These are phyloP conservation scores for Boletellus ananiceps DNA, from an alignment of 768 basidiomycete species.

Conservation along the genomic window DNA sequence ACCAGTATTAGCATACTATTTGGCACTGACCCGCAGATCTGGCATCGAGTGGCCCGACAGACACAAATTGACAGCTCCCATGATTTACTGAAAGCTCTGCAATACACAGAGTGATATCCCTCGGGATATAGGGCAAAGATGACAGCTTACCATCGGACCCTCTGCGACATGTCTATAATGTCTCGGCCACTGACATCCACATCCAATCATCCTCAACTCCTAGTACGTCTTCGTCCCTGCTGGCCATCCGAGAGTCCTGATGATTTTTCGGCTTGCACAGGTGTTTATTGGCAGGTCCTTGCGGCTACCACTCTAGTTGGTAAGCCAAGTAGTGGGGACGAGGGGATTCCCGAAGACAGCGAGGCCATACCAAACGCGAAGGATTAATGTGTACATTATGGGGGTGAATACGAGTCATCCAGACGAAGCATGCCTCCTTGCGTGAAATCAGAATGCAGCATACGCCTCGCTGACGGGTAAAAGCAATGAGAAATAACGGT, in stretches of 20 bases:
- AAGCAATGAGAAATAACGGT: background rate
- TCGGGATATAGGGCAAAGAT: conserved; percentile 15
- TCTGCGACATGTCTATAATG: conserved; percentile 53
- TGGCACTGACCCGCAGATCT: conserved; percentile 37
- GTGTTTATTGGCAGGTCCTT: conserved; percentile 72
- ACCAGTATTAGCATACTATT: conserved; percentile 38
- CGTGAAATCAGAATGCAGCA: background rate
- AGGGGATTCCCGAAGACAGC: conserved; percentile 44
- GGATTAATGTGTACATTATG: too few relatives aligned
- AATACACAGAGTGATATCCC: background rate
- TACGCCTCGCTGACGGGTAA: background rate
- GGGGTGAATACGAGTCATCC: too few relatives aligned
- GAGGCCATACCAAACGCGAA: too few relatives aligned
- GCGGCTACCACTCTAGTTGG: conserved; percentile 57
- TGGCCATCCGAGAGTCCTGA: conserved; percentile 21
- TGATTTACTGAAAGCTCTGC: conserved; percentile 49
- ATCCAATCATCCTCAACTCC: too few relatives aligned
- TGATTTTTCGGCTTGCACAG: conserved; percentile 58
- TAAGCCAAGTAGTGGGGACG: conserved; percentile 71
- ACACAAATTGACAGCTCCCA: conserved; percentile 49
- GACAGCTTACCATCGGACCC: conserved; percentile 65
- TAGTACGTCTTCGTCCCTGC: conserved; percentile 53
- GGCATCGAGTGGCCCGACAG: conserved; percentile 51
- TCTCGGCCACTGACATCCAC: too few relatives aligned
- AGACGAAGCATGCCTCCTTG: too few relatives aligned